Conservation (phyloP, 768 basidiomycete species). For the Chalciporus sphaerocephalus region DNA sequence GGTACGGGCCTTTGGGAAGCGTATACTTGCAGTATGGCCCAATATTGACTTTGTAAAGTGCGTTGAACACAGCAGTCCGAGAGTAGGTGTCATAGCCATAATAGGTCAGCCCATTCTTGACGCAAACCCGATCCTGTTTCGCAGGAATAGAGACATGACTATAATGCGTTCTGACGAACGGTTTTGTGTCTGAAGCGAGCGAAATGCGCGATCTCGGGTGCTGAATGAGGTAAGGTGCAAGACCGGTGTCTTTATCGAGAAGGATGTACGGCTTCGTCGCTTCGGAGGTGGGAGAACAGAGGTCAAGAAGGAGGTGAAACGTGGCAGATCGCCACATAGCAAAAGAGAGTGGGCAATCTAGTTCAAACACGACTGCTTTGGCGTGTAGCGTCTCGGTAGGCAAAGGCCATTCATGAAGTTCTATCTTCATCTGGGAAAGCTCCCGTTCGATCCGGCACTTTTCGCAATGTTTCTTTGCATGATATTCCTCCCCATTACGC, state of each 20-base stretch:
- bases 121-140: conserved; percentile 16
- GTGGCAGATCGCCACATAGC: conserved; percentile 43
- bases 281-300: conserved; percentile 22
- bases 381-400: conserved; percentile 24
- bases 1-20: conserved; percentile 34
- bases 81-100: conserved; percentile 26
- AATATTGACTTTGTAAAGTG: conserved; percentile 15
- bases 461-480: conserved; percentile 10
- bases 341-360: conserved; percentile 38
- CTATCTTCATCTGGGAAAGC: conserved; percentile 28
- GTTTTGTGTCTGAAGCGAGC: conserved; percentile 23
- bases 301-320: conserved; percentile 35
- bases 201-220: conserved; percentile 21
- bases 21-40: conserved; percentile 28
- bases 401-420: conserved; percentile 46
- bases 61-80: conserved; percentile 11
- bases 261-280: conserved; percentile 8
- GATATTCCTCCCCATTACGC: not conserved
- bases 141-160: conserved; percentile 11
- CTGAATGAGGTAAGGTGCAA: conserved; percentile 10
- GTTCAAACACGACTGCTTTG: conserved; percentile 39
- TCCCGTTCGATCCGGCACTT: conserved; percentile 31
- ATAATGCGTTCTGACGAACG: conserved; percentile 18
- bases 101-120: conserved; percentile 34
- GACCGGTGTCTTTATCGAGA: conserved; percentile 12